Base-by-base conservation (phyloP, 2,329 filamentous ascomycete genomes). In the Pseudohalonectria lignicola region DNA sequence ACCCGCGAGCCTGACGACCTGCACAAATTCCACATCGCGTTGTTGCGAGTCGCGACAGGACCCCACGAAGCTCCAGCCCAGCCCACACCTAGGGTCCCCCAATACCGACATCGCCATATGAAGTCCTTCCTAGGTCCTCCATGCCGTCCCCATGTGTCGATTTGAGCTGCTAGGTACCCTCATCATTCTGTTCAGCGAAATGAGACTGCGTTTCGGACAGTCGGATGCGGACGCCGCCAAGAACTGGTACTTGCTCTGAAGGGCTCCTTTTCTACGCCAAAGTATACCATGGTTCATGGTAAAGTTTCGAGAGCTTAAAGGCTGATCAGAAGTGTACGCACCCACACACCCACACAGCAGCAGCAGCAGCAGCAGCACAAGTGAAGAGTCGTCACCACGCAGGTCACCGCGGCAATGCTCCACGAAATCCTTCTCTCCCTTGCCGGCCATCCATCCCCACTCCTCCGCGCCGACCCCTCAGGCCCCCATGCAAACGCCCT, bases 381-480 rank as follows among this genome's bases (percentile, higher is more conserved):
- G 16, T 7, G 23, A 12, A 7, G 12, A 12, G 8, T 12, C 7
- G 23, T 26, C 23, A 26, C 23, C 23, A 26, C 23, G 8, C 7
- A 7, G 8, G 12, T 12, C 23, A 12, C 28, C 45, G 35, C 39
- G 48, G 49, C 48, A 48, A 98, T 98, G 92, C 84, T 98, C 60
- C 92, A 96, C 75, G 92, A 98, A 71, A 86, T 98, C 66, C 79
- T 96, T 61, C 81, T 98, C 61, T 90, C 88, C 59, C 79, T 96
- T 61, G 93, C 88, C 52, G 90, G 92, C 49, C 86, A 96, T 63
- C 82, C 85, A 46, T 95, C 90, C 47, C 82, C 87, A 48, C 76
- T 96, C 55, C 83, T 95, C 64, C 73, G 74, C 57, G 55, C 63
- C 49, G 56, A 49, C 63, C 53, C 60, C 63, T 51, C 67, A 43